phyloP scores from a whole-genome alignment of 2,329 filamentous ascomycete species.

The Neopestalotiopsis rosae region DNA sequence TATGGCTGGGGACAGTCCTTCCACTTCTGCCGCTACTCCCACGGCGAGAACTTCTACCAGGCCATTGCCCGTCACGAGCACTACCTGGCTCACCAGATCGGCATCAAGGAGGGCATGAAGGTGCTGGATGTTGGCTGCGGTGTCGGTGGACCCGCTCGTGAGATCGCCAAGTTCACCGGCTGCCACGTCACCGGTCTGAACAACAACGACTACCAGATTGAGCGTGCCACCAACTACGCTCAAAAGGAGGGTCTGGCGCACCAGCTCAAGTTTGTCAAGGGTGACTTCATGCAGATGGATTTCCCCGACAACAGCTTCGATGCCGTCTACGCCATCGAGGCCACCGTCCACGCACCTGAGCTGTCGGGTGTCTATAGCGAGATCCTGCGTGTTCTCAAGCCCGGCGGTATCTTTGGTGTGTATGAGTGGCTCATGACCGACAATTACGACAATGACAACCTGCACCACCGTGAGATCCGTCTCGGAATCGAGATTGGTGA shows the following conservation, averaged over 20 bases:
- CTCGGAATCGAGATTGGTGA: constrained; percentile 95
- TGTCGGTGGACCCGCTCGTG: constrained; percentile 91
- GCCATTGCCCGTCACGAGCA: constrained; percentile 97
- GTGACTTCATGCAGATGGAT: constrained; percentile 99
- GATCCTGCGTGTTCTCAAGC: constrained; percentile 95
- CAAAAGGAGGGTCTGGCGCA: constrained; percentile 78
- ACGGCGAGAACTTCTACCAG: constrained; percentile 85
- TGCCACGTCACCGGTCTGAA: constrained; percentile 90
- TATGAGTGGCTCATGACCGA: constrained; percentile 99
- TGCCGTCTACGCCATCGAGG: constrained; percentile 95
- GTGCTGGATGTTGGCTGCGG: constrained; percentile 97
- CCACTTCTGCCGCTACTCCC: constrained; percentile 94
- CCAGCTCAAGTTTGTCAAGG: constrained; percentile 88
- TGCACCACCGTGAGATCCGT: constrained; percentile 86
- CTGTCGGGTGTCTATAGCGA: constrained; percentile 92
- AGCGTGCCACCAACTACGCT: constrained; percentile 88
- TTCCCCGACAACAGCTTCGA: constrained; percentile 94
- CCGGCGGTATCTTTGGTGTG: constrained; percentile 92
- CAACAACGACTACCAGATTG: constrained; percentile 99
- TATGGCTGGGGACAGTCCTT: constrained; percentile 96
- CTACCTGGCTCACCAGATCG: constrained; percentile 90
- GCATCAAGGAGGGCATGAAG: constrained; percentile 83
- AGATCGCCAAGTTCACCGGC: constrained; percentile 95
- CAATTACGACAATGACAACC: constrained; percentile 86
- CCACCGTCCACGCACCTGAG: constrained; percentile 90